Evolutionary conservation across 176 grass and related monocot species (phyloP).

Genomic region (Poa pratensis): DNA sequence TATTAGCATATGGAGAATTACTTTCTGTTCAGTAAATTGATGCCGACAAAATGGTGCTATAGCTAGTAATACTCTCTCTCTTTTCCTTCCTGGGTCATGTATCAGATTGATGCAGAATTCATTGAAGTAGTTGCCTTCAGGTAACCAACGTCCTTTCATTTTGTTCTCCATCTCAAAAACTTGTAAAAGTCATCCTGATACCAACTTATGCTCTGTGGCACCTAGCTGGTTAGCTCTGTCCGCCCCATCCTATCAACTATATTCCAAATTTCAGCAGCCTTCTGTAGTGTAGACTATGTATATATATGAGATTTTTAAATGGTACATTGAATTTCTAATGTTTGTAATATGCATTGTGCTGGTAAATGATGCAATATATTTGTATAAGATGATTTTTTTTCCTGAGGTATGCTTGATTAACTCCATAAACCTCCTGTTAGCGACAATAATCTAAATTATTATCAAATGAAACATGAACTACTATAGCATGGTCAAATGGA

Average conservation of each 20-base stretch:
- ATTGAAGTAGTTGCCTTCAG: constrained; percentile 93
- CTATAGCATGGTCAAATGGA: neutral
- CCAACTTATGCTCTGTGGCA: constrained; percentile 3
- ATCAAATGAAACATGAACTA: neutral
- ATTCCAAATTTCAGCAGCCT: neutral
- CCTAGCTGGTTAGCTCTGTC: constrained; percentile 24
- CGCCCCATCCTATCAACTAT: neutral
- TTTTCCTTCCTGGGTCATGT: constrained; percentile 37
- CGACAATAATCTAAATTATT: neutral
- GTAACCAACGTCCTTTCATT: constrained; percentile 42
- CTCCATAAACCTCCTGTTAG: neutral
- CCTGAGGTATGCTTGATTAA: neutral
- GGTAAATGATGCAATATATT: constrained; percentile 3
- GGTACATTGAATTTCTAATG: neutral
- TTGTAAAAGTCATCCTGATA: constrained; percentile 8
- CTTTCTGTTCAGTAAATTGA: constrained; percentile 4
- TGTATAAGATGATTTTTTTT: neutral
- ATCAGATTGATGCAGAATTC: constrained; percentile 91
- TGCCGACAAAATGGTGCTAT: constrained; percentile 13
- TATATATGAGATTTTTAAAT: neutral
- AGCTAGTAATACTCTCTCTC: constrained; percentile 34
- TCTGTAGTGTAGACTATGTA: neutral
- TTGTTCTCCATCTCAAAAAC: neutral
- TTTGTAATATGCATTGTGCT: constrained; percentile 12
- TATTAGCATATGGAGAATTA: constrained; percentile 24